Conservation (phyloP, 2,329 filamentous ascomycete genomes). For the Scytalidium lignicola region DNA sequence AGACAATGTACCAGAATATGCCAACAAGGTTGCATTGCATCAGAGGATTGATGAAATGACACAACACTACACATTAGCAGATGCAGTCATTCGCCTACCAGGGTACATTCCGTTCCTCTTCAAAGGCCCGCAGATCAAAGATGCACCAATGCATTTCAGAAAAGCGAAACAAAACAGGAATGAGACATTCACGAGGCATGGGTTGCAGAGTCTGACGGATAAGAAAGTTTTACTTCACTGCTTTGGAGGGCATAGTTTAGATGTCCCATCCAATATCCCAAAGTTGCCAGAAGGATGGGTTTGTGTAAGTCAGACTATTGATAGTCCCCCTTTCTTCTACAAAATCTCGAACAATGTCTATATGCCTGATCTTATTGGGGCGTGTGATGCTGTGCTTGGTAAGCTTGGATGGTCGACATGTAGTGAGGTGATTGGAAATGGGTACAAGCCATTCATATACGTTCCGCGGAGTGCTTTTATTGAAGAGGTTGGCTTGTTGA, state of each 20-base stretch:
- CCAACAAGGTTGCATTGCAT: conserved; percentile 1
- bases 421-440: conserved; percentile 14
- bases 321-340: conserved; percentile 11
- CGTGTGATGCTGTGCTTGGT: conserved; percentile 13
- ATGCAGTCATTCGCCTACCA: conserved; percentile 11
- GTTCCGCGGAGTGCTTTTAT: conserved; percentile 12
- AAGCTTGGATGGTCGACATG: conserved; percentile 15
- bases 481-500: conserved; percentile 11
- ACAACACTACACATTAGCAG: conserved; percentile 7
- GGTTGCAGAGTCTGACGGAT: conserved; percentile 2
- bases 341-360: conserved; percentile 10
- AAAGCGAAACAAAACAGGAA: conserved; percentile 7
- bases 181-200: conserved; percentile 2
- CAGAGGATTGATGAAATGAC: conserved; percentile 11
- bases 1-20: conserved; percentile 5
- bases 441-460: conserved; percentile 11
- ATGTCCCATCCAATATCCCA: conserved; percentile 5
- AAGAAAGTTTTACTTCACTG: conserved; percentile 8
- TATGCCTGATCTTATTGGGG: conserved; percentile 13
- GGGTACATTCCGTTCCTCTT: conserved; percentile 11
- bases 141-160: conserved; percentile 11
- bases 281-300: conserved; percentile 12
- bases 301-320: conserved; percentile 13
- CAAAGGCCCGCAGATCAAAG: conserved; percentile 6
- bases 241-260: conserved; percentile 6